Evolutionary conservation across 2,329 filamentous ascomycete species (phyloP), one percentile per base, ranked within the genome.

Genomic region (Hysterium pulicare): DNA sequence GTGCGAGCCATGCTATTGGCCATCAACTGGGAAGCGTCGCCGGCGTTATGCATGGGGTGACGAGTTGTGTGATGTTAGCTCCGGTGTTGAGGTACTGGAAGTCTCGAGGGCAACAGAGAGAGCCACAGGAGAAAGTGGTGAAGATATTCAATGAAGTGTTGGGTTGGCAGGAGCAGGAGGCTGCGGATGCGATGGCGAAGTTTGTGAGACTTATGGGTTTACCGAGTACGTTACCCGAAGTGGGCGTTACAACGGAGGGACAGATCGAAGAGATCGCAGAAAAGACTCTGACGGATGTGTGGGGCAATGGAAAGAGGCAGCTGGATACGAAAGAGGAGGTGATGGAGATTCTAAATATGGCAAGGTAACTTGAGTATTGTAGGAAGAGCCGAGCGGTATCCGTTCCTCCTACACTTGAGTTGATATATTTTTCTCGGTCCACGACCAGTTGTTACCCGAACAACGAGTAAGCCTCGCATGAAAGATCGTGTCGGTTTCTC

Each of bases 1-100:
- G 55, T 3, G 41, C 53, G 11, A 54, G 50, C 9, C 54, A 57
- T 31, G 52, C 53, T 2, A 58, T 57, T 26, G 54, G 52, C 17
- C 54, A 53, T 33, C 52, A 55, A 39, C 43, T 57, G 3, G 52
- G 52, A 6, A 57, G 55, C 17, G 33, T 44, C 10, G 49, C 47
- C 33, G 49, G 46, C 13, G 47, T 58, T 15, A 49, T 54, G 50
- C 55, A 58, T 42, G 55, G 55, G 9, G 39, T 55, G 6, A 55
- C 55, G 11, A 48, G 48, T 2, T 57, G 55, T 21, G 48, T 58
- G 17, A 49, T 58, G 44, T 38, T 58, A 11, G 45, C 52, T 5
- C 48, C 52, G 19, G 52, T 54, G 2, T 38, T 55, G 19, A 42
- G 54, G 11, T 54, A 55, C 21, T 48, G 40, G 8, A 45, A 44